Conservation (phyloP, 148 eudicot species). For the Chenopodium quinoa region DNA sequence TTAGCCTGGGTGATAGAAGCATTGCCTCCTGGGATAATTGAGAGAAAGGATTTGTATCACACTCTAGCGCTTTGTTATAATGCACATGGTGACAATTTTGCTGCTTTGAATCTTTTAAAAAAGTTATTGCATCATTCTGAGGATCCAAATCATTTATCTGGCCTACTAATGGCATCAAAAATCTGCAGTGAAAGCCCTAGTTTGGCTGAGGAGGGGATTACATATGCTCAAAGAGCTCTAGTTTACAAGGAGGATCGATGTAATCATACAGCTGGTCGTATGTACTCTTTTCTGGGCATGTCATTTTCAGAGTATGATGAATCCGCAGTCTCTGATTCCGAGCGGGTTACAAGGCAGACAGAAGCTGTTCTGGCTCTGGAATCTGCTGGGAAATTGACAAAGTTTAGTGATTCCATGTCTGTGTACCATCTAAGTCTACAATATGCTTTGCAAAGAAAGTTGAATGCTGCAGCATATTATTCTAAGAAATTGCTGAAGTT, state of each 20-base stretch:
- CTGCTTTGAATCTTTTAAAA: slow-evolving; percentile 62
- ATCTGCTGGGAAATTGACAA: slow-evolving; percentile 44
- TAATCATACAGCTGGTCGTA: slow-evolving; percentile 43
- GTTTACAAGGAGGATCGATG: slow-evolving; percentile 50
- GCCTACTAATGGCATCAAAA: slow-evolving; percentile 64
- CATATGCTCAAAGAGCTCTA: slow-evolving; percentile 58
- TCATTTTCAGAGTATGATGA: slow-evolving; percentile 46
- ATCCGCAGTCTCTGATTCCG: slow-evolving; percentile 45
- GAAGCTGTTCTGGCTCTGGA: slow-evolving; percentile 55
- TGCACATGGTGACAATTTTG: slow-evolving; percentile 57
- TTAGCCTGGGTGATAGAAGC: slow-evolving; percentile 77
- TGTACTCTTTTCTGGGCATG: slow-evolving; percentile 45
- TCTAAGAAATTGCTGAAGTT: slow-evolving; percentile 50
- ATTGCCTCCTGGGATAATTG: slow-evolving; percentile 64
- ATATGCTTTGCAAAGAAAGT: slow-evolving; percentile 65
- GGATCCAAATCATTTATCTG: slow-evolving; percentile 48
- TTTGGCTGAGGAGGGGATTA: slow-evolving; percentile 60
- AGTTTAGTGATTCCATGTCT: slow-evolving; percentile 35
- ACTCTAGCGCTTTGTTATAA: slow-evolving; percentile 73
- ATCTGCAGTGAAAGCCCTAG: slow-evolving; percentile 51
- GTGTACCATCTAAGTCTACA: slow-evolving; percentile 59
- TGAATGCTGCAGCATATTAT: slow-evolving; percentile 56
- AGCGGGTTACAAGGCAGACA: slow-evolving; percentile 39
- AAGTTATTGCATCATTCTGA: slow-evolving; percentile 47
- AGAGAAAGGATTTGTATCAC: slow-evolving; percentile 53